Percentiles rank a stretch among this genome's conserved stretches.
These are phyloP conservation scores for Cryptosporidium baileyi DNA, from an alignment of 169 alveolate genomes.

Conservation along the genomic window DNA sequence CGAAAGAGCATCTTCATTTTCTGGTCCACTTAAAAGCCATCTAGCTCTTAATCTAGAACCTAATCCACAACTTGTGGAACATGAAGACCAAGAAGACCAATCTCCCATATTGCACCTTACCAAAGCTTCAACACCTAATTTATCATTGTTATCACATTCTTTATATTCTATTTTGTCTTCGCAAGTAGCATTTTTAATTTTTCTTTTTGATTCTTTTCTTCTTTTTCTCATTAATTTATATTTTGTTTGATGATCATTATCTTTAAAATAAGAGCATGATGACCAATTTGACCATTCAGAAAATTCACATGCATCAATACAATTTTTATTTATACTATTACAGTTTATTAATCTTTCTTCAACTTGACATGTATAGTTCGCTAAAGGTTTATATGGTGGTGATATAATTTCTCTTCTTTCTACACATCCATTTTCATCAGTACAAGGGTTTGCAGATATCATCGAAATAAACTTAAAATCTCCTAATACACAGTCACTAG, in stretches of 20 bases:
- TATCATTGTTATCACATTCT: background rate
- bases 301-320: slow-evolving; percentile 3
- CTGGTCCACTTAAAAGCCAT: slow-evolving; percentile 70
- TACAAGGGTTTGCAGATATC: slow-evolving; percentile 21
- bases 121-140: slow-evolving; percentile 17
- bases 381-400: slow-evolving; percentile 17
- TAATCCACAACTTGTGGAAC: slow-evolving; percentile 74
- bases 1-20: slow-evolving; percentile 30
- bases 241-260: background rate
- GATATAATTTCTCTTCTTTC: slow-evolving; percentile 29
- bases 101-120: slow-evolving; percentile 70
- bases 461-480: slow-evolving; percentile 21
- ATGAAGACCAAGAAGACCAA: slow-evolving; percentile 76
- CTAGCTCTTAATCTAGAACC: slow-evolving; percentile 72
- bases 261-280: slow-evolving; percentile 1
- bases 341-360: slow-evolving; percentile 43
- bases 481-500: slow-evolving; percentile 30
- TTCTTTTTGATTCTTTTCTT: background rate
- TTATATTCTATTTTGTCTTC: slow-evolving; percentile 12
- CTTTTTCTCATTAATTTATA: slow-evolving; percentile 8
- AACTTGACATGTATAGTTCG: background rate
- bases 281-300: slow-evolving; percentile 62
- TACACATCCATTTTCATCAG: slow-evolving; percentile 1
- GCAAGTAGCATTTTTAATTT: background rate
- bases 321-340: background rate